Base-by-base conservation (phyloP, 768 basidiomycete species). In the Pleurotus ostreatus region DNA sequence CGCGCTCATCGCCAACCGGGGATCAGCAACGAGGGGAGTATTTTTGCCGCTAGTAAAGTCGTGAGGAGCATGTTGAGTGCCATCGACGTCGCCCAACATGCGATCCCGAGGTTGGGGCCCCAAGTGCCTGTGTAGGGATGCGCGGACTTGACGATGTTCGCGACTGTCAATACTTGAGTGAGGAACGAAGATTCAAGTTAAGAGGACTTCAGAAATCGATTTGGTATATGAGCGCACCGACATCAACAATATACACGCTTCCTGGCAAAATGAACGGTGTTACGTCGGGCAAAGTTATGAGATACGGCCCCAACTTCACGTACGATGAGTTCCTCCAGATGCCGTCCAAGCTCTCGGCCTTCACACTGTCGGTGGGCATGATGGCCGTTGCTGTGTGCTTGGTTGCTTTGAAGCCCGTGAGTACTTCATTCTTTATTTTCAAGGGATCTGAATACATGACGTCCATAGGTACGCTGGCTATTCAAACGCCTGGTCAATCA, bases 251-350 rank as follows among this genome's bases (percentile, higher is more conserved):
- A 30, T 48, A 48, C 47, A 48, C 13, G 2, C 25, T 12, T 2
- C 18, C 47, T 15, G 47, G 47, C 16, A 48, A 12, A 12, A 48
- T 20, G 20, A 30, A 30, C 26, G 26, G n/a, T 22, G 7, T 26
- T 7, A 62, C 9, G 58, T 66, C 12, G 61, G 68, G 55, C 65
- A 62, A 46, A 61, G 26, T 30, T 59, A 46, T 65, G 67, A 22
- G 43, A 45, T 94, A 95, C 63, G 94, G 91, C 5, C 73, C 82
- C 0, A 64, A 78, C 2, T 93, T 97, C 75, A 73, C 72, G 45
- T 96, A 94, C 66, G 83, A 85, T 49, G 93, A 95, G 68, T 88
- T 88, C 56, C 16, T 80, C 60, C 71, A 69, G 3, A 74, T 71
- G 48, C 65, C 70, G 4, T 74, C 72, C 30, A 66, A 65, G 20